A percentile compares a stretch with the other conserved stretches of the same genome.
Conservation (phyloP, 345 rosid species). For the Pistacia atlantica region DNA sequence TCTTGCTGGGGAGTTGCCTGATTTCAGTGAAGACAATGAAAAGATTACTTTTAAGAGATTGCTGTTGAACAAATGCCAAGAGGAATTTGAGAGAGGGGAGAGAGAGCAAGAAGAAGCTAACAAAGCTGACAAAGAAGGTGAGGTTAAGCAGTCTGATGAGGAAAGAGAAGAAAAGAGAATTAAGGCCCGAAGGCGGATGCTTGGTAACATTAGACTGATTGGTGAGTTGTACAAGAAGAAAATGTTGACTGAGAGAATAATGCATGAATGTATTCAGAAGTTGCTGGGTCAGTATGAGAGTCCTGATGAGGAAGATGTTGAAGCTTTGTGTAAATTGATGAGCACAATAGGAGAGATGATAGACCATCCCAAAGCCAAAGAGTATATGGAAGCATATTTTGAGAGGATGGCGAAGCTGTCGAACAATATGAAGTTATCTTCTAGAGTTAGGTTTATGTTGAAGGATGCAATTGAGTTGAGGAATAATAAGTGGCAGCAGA, state of each 20-base stretch:
- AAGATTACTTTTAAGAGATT: constrained; percentile 83
- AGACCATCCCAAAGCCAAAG: constrained; percentile 73
- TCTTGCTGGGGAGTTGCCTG: constrained; percentile 78
- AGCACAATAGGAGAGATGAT: constrained; percentile 92
- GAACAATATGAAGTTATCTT: constrained; percentile 67
- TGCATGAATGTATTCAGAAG: constrained; percentile 84
- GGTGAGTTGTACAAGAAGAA: constrained; percentile 94
- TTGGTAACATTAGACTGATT: constrained; percentile 94
- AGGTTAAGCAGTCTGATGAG: constrained; percentile 64
- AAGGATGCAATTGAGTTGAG: constrained; percentile 88
- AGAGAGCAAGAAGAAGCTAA: constrained; percentile 93
- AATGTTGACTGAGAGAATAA: constrained; percentile 93
- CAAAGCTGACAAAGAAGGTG: constrained; percentile 84
- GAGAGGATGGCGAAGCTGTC: constrained; percentile 69
- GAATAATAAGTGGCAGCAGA: constrained; percentile 93
- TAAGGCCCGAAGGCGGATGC: constrained; percentile 86
- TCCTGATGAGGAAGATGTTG: constrained; percentile 93
- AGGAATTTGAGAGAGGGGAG: constrained; percentile 94
- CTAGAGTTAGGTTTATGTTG: constrained; percentile 92
- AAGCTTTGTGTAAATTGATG: constrained; percentile 92
- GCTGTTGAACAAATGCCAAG: constrained; percentile 94
- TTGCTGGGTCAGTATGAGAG: constrained; percentile 73
- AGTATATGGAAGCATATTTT: constrained; percentile 76
- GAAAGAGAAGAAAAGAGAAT: constrained; percentile 89
- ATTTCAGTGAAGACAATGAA: constrained; percentile 66